Percentiles rank a stretch among this genome's conserved stretches.
phyloP scores from a whole-genome alignment of 73 alveolate species.

The Durusdinium trenchii region DNA sequence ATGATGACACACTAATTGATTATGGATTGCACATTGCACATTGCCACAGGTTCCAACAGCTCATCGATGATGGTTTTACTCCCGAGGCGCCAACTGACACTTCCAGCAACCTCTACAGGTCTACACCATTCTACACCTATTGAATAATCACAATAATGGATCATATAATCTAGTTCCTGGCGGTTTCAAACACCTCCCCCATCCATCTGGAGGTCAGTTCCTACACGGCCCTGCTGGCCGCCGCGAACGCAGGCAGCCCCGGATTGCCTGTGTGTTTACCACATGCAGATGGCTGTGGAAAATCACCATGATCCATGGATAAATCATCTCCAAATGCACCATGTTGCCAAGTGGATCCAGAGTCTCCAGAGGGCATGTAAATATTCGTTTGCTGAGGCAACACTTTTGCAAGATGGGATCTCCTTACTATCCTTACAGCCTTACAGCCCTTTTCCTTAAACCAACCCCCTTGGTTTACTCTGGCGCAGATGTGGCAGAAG shows the following conservation, averaged over 20 bases:
- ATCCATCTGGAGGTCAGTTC: conserved; percentile 40
- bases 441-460: neutral
- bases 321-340: neutral
- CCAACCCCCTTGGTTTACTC: neutral
- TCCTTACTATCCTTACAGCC: no score
- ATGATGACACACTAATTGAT: no score
- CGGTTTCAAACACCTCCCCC: no score
- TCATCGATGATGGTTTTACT: neutral
- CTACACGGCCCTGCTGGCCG: conserved; percentile 15
- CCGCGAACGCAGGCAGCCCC: neutral
- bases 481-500: conserved; percentile 3
- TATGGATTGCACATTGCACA: neutral
- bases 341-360: no score
- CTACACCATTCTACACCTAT: neutral
- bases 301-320: neutral
- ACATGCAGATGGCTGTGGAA: neutral
- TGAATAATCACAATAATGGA: no score
- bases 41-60: conserved; percentile 22
- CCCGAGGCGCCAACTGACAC: neutral
- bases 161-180: no score
- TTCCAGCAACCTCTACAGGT: neutral
- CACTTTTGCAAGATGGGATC: neutral
- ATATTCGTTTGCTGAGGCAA: neutral
- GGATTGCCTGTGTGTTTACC: neutral
- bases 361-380: no score